Evolutionary conservation across 805 yeast genomes (phyloP).

Genomic region (Starmera amethionina): DNA sequence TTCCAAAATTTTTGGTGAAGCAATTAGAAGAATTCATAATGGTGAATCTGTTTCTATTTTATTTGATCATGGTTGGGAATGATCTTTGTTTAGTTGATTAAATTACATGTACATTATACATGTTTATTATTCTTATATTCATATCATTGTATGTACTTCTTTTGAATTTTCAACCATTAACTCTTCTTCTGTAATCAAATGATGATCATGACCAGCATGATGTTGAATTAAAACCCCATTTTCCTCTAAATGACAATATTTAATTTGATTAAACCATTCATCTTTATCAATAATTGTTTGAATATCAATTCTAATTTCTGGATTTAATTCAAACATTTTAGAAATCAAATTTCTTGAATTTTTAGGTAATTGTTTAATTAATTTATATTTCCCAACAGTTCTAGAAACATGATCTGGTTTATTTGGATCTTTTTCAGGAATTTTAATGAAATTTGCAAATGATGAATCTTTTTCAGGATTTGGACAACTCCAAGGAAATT

Average conservation of each 20-base stretch:
- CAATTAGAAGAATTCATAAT: slow-evolving; percentile 90
- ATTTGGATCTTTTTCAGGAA: slow-evolving; percentile 22
- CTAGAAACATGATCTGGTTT: slow-evolving; percentile 27
- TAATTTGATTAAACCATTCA: slow-evolving; percentile 48
- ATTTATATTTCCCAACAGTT: slow-evolving; percentile 59
- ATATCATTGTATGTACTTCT: slow-evolving; percentile 17
- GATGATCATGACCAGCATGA: slow-evolving; percentile 46
- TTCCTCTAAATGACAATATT: slow-evolving; percentile 34
- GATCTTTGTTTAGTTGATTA: not conserved
- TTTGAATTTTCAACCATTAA: slow-evolving; percentile 30
- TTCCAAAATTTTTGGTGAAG: slow-evolving; percentile 82
- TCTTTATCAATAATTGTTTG: slow-evolving; percentile 39
- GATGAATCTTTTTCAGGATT: slow-evolving; percentile 56
- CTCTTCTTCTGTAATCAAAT: slow-evolving; percentile 60
- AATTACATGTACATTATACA: not conserved
- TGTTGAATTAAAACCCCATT: slow-evolving; percentile 14
- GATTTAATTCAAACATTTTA: slow-evolving; percentile 55
- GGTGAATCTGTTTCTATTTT: slow-evolving; percentile 94
- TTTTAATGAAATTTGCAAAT: slow-evolving; percentile 52
- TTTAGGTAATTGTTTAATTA: slow-evolving; percentile 62
- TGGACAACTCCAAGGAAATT: slow-evolving; percentile 98
- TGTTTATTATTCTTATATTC: slow-evolving; percentile 14
- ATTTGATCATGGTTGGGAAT: slow-evolving; percentile 63
- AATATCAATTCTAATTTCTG: slow-evolving; percentile 48
- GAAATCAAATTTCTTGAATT: slow-evolving; percentile 52